Evolutionary conservation across 331 rosid genomes (phyloP).

Genomic region (Malus hybrid): DNA sequence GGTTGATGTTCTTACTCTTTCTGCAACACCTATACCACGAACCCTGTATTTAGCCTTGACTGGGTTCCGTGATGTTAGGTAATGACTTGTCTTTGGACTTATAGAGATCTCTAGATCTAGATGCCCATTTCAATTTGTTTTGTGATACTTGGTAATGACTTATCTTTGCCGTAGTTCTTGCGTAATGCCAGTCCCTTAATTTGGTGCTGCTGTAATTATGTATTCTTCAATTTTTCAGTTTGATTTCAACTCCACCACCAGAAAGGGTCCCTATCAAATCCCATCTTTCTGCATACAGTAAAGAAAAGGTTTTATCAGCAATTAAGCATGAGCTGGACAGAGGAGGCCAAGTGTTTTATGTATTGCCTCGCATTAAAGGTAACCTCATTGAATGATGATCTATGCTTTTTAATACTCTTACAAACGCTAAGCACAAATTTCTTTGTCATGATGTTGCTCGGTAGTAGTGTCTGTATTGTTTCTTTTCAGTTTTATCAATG

Average conservation of each 20-base stretch:
- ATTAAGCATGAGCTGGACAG: conserved; percentile 81
- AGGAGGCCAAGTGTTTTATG: conserved; percentile 88
- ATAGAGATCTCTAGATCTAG: background rate
- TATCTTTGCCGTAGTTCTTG: background rate
- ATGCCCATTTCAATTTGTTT: conserved; percentile 17
- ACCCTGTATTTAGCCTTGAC: conserved; percentile 95
- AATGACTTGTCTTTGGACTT: conserved; percentile 17
- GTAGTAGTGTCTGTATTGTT: background rate
- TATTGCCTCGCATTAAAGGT: conserved; percentile 96
- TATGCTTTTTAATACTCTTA: background rate
- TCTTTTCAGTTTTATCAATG: background rate
- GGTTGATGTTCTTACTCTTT: conserved; percentile 85
- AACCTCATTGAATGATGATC: conserved; percentile 14
- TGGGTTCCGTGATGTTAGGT: conserved; percentile 98
- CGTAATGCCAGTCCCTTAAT: background rate
- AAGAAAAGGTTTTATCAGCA: conserved; percentile 65
- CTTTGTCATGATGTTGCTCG: conserved; percentile 6
- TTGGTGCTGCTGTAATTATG: background rate
- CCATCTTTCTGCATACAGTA: conserved; percentile 70
- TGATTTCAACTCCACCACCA: conserved; percentile 96
- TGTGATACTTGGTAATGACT: conserved; percentile 85
- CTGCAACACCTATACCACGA: conserved; percentile 96
- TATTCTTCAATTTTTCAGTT: conserved; percentile 38
- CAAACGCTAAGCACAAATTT: background rate
- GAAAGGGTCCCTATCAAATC: conserved; percentile 94